Percentiles rank a stretch among this genome's conserved stretches.
Conservation (phyloP, 2,329 filamentous ascomycete genomes). For the Balansia obtecta region DNA sequence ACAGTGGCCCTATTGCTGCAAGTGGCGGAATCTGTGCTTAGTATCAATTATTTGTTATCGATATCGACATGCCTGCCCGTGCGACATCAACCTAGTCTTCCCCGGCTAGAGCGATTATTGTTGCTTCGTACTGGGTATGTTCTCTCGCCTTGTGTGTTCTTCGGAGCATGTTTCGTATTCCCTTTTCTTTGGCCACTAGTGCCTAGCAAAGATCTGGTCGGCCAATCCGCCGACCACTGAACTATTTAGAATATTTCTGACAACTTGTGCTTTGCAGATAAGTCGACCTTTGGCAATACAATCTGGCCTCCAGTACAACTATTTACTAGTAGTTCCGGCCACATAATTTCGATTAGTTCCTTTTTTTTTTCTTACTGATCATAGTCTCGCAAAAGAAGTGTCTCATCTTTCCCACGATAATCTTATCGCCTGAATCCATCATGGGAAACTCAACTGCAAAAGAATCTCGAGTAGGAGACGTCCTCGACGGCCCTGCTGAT, state of each 20-base stretch:
- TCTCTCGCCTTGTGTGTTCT: neutral
- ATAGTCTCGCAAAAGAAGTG: neutral
- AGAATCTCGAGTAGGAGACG: constrained; percentile 22
- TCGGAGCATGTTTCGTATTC: neutral
- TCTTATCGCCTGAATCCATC: neutral
- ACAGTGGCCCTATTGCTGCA: neutral
- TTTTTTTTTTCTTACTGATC: neutral
- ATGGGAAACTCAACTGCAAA: constrained; percentile 30
- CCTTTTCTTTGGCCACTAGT: neutral
- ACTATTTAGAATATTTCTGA: neutral
- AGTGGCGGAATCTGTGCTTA: neutral
- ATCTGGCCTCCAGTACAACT: neutral
- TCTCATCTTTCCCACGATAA: too few relatives aligned
- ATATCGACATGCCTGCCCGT: constrained; percentile 6
- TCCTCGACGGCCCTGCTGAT: constrained; percentile 9
- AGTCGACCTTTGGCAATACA: neutral
- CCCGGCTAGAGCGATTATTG: neutral
- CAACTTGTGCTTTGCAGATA: neutral
- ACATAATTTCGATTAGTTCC: neutral
- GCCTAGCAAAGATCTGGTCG: neutral
- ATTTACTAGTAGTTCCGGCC: neutral
- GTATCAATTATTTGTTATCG: neutral
- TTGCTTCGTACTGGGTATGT: constrained; percentile 1
- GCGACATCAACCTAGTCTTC: neutral
- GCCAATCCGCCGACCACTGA: neutral